Evolutionary conservation across 169 alveolate genomes (phyloP).

Genomic region (Plasmodium chabaudi): DNA sequence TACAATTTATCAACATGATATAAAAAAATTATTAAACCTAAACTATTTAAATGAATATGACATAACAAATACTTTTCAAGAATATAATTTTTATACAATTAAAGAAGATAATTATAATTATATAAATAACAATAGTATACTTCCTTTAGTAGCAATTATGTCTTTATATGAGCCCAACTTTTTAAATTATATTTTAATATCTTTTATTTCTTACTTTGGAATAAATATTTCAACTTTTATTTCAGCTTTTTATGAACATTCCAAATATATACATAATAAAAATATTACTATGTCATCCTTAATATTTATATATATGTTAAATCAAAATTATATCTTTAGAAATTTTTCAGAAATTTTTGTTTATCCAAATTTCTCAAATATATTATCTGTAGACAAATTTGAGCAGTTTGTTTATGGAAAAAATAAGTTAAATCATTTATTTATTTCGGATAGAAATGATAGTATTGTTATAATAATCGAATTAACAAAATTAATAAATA

Average conservation of each 20-base stretch:
- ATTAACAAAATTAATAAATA: conserved; percentile 46
- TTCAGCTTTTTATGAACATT: conserved; percentile 23
- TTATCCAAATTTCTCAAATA: conserved; percentile 19
- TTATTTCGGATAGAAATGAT: conserved; percentile 34
- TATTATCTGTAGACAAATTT: background rate
- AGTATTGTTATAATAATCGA: conserved; percentile 17
- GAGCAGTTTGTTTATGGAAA: conserved; percentile 25
- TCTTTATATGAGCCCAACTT: conserved; percentile 35
- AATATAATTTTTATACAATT: conserved; percentile 43
- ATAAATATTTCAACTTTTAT: conserved; percentile 28
- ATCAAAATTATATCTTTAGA: conserved; percentile 39
- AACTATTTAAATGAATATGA: conserved; percentile 34
- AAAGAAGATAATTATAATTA: conserved; percentile 57
- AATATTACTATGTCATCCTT: conserved; percentile 12
- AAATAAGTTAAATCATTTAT: conserved; percentile 21
- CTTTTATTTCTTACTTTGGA: conserved; percentile 36
- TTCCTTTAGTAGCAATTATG: conserved; percentile 32
- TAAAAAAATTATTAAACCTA: conserved; percentile 21
- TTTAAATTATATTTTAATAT: conserved; percentile 42
- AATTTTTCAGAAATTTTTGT: conserved; percentile 17
- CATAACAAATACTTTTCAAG: conserved; percentile 9
- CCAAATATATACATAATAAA: conserved; percentile 68
- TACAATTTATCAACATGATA: conserved; percentile 12
- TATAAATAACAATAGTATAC: conserved; percentile 32
- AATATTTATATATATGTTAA: conserved; percentile 32